Percentiles rank a stretch among this genome's conserved stretches.
Conservation (phyloP, 352 stramenopile species). For the Aphanomyces astaci region DNA sequence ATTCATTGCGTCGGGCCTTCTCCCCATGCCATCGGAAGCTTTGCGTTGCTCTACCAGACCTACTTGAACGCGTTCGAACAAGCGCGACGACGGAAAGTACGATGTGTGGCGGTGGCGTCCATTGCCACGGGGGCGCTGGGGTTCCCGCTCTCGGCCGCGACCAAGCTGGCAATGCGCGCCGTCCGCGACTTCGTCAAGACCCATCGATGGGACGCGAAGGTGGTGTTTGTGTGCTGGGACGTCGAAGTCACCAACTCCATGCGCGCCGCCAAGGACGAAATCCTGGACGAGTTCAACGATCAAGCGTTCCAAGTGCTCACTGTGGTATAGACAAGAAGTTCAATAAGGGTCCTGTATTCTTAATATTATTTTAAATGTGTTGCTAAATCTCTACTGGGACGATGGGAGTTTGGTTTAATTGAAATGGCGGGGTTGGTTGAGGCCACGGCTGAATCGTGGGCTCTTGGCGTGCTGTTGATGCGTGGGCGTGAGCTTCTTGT, state of each 20-base stretch:
- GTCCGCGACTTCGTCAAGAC: slow-evolving; percentile 22
- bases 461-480: slow-evolving; percentile 6
- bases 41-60: slow-evolving; percentile 37
- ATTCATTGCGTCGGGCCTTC: slow-evolving; percentile 49
- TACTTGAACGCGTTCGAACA: slow-evolving; percentile 45
- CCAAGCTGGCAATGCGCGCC: slow-evolving; percentile 8
- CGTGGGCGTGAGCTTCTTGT: slow-evolving; percentile 2
- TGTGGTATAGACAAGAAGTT: background rate
- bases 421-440: slow-evolving; percentile 10
- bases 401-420: background rate
- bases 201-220: slow-evolving; percentile 12
- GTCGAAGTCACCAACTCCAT: background rate
- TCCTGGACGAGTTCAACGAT: slow-evolving; percentile 2
- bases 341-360: background rate
- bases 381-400: too few species aligned
- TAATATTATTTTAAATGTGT: background rate
- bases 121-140: slow-evolving; percentile 59
- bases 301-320: slow-evolving; percentile 16
- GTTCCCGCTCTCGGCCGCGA: slow-evolving; percentile 5
- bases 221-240: slow-evolving; percentile 23
- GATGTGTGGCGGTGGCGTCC: slow-evolving; percentile 48
- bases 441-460: background rate
- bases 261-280: slow-evolving; percentile 2
- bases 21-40: background rate
- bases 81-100: slow-evolving; percentile 28